A percentile compares a stretch with the other conserved stretches of the same genome.
These are phyloP conservation scores for Rubia peregrina DNA, from an alignment of 305 asterid species.

Conservation along the genomic window DNA sequence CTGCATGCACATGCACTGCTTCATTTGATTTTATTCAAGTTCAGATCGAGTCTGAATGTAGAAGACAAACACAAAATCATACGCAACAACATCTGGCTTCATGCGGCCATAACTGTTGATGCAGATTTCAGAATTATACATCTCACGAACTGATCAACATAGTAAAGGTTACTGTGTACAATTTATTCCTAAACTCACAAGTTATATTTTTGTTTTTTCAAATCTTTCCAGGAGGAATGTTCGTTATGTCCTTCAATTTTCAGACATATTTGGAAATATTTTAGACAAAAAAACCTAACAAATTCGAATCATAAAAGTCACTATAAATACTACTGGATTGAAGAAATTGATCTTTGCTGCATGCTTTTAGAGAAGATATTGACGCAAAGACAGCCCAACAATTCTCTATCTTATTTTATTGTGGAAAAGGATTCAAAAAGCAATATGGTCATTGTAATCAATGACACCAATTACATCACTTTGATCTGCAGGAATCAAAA, in stretches of 20 bases:
- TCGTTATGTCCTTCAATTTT: not conserved
- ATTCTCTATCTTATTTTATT: not conserved
- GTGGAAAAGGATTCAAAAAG: constrained; percentile 15
- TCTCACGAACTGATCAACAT: constrained; percentile 13
- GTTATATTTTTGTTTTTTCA: not conserved
- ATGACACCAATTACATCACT: constrained; percentile 99
- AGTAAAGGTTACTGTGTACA: not conserved
- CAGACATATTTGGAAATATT: not conserved
- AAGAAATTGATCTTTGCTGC: not conserved
- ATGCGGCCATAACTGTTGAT: constrained; percentile 85
- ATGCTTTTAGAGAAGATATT: not conserved
- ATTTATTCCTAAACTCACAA: not conserved
- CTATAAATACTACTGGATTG: not conserved
- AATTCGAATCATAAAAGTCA: not conserved
- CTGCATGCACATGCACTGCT: too few relatives aligned
- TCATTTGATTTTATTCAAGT: too few relatives aligned
- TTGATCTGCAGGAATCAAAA: constrained; percentile 71
- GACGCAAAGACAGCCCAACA: not conserved
- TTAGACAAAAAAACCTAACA: not conserved
- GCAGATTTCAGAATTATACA: constrained; percentile 21
- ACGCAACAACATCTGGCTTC: constrained; percentile 98
- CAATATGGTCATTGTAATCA: constrained; percentile 97
- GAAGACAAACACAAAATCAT: constrained; percentile 23
- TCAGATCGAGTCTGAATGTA: too few relatives aligned
- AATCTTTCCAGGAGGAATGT: not conserved